Evolutionary conservation across 2,329 filamentous ascomycete genomes (phyloP).

Genomic region (Capronia americana): DNA sequence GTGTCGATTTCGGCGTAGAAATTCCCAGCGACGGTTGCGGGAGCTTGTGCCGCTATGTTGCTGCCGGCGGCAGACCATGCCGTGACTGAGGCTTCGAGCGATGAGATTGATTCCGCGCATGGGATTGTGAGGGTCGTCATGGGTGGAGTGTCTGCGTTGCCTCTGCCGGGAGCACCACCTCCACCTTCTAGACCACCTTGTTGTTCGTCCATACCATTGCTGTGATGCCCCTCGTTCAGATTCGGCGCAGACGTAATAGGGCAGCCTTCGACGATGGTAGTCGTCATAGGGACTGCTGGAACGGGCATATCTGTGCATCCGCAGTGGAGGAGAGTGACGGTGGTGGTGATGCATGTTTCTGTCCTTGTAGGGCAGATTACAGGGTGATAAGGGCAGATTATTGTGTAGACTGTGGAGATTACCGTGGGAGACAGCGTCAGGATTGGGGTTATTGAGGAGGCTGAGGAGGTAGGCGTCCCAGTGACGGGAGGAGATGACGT

Average conservation of each 20-base stretch:
- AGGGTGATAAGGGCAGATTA: slow-evolving; percentile 27
- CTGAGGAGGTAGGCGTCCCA: neutral
- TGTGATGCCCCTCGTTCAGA: neutral
- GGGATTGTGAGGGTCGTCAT: slow-evolving; percentile 34
- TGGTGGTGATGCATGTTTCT: slow-evolving; percentile 28
- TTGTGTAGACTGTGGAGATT: slow-evolving; percentile 35
- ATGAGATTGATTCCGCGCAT: slow-evolving; percentile 24
- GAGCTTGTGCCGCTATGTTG: neutral
- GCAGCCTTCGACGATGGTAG: slow-evolving; percentile 19
- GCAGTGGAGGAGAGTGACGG: slow-evolving; percentile 33
- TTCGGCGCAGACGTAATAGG: neutral
- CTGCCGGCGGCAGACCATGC: slow-evolving; percentile 14
- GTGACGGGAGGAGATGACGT: neutral
- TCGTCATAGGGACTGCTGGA: slow-evolving; percentile 35
- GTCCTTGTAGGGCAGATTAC: slow-evolving; percentile 24
- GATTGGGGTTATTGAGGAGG: slow-evolving; percentile 5
- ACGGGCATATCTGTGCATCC: slow-evolving; percentile 33
- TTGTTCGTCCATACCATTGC: neutral
- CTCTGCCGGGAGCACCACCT: neutral
- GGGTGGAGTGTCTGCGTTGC: neutral
- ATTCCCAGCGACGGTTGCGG: neutral
- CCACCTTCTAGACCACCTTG: neutral
- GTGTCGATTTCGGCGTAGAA: neutral
- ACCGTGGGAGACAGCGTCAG: slow-evolving; percentile 24
- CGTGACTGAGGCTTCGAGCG: slow-evolving; percentile 13